Evolutionary conservation across 176 grass and related monocot genomes (phyloP), one percentile per base, ranked within the genome.

Genomic region (Aegilops bicornis): DNA sequence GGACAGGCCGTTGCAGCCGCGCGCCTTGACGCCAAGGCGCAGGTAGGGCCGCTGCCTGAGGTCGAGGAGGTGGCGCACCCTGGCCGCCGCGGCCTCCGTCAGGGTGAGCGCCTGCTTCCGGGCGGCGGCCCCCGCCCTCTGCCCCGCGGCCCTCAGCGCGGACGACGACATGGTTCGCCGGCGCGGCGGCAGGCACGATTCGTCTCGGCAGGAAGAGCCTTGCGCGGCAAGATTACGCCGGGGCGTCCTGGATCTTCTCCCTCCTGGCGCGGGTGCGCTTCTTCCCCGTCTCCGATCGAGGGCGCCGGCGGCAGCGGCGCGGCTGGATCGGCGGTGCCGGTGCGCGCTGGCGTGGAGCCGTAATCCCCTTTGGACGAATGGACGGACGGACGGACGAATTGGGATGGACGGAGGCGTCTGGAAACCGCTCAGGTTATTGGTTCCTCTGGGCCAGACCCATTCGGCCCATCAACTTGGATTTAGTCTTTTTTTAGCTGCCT

Each of bases 1-100:
- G 10, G 93, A 98, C 76, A 98, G 87, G 69, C 93, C 96, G 39
- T 98, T 98, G 87, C 96, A 95, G 2, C 96, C 96, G 2, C 93
- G 91, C 6, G 91, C 86, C 45, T 94, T 96, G 64, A 98, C 92
- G 11, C 92, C 96, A n/a, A 98, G 88, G 3, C 79, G 82, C 42
- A 98, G 92, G 52, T 88, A 96, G 11, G 90, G 65, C 67, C 86
- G 78, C 76, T 96, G 92, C 62, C 96, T 89, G 47, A 92, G 77
- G 84, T 39, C 92, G 14, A 98, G 93, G 30, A 98, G 90, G 52
- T 94, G 90, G 24, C 78, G 87, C 64, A 98, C 88, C 79, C 96
- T 86, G 36, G 82, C 66, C 13, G 91, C 88, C 1, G 93, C 91
- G 3, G 90, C 23, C 37, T 95, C 90, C 23, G 90, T 96, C 60